These are phyloP conservation scores for Coelastrella sp. DNA, from an alignment of 139 green algal genomes.

Conservation along the genomic window DNA sequence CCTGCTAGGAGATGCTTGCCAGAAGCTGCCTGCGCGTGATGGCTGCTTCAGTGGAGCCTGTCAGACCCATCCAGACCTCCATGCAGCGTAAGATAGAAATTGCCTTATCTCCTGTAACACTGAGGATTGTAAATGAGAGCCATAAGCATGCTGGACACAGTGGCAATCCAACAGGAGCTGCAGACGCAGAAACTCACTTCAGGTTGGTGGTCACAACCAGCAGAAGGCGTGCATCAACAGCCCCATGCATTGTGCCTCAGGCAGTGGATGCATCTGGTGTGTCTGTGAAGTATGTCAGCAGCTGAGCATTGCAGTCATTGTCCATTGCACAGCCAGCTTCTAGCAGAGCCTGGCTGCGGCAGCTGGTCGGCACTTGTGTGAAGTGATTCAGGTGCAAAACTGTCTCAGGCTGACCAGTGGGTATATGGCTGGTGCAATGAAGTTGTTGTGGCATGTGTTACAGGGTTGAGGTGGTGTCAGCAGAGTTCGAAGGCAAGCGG, in stretches of 20 bases:
- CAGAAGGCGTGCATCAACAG: too few species aligned
- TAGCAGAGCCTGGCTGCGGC: too few species aligned
- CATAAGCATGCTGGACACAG: conserved; percentile 63
- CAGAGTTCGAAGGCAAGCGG: conserved; percentile 51
- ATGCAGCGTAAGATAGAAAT: conserved; percentile 51
- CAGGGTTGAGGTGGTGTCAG: conserved; percentile 57
- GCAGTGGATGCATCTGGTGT: too few species aligned
- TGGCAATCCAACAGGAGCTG: conserved; percentile 45
- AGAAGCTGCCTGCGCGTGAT: conserved; percentile 29
- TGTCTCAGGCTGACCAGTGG: background rate
- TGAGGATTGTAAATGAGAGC: conserved; percentile 59
- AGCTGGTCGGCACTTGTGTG: background rate
- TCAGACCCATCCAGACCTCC: conserved; percentile 12
- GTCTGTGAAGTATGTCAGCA: too few species aligned
- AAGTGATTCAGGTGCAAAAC: background rate
- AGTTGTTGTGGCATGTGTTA: too few species aligned
- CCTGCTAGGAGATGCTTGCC: conserved; percentile 14
- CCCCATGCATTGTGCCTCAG: too few species aligned
- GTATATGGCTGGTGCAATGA: too few species aligned
- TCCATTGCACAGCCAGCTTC: too few species aligned
- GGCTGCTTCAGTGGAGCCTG: conserved; percentile 32
- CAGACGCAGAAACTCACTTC: conserved; percentile 62
- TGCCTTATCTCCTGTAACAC: conserved; percentile 43
- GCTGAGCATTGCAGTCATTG: too few species aligned
- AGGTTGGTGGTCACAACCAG: conserved; percentile 24